Percentiles rank a stretch among this genome's conserved stretches.
phyloP scores from a whole-genome alignment of 169 alveolate genomes.

The Eimeria falciformis region DNA sequence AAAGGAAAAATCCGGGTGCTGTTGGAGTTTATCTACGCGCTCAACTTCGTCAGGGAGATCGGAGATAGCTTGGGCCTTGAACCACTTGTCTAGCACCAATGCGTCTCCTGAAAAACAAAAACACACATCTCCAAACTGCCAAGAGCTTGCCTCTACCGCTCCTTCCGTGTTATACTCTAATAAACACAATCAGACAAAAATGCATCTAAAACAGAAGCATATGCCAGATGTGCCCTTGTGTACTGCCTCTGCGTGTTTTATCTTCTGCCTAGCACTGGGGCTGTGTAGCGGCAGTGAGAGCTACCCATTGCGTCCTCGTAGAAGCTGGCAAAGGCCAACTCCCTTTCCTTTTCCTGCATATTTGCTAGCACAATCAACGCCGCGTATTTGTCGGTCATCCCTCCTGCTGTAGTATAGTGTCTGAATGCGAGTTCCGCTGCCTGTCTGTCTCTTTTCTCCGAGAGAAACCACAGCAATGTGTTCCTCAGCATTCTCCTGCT shows the following conservation, averaged over 20 bases:
- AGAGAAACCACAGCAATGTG: slow-evolving; percentile 72
- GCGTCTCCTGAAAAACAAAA: slow-evolving; percentile 53
- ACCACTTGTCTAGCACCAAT: slow-evolving; percentile 75
- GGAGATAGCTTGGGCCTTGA: slow-evolving; percentile 76
- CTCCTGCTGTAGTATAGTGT: slow-evolving; percentile 44
- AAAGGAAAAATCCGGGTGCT: slow-evolving; percentile 71
- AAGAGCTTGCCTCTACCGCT: neutral
- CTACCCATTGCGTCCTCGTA: slow-evolving; percentile 71
- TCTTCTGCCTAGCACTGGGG: neutral
- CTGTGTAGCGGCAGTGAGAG: neutral
- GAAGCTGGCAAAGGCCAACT: slow-evolving; percentile 60
- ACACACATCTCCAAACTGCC: too few species aligned
- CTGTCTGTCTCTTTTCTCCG: slow-evolving; percentile 39
- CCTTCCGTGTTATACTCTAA: neutral
- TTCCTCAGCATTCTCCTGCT: slow-evolving; percentile 80
- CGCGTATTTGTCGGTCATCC: slow-evolving; percentile 76
- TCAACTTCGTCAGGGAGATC: slow-evolving; percentile 76
- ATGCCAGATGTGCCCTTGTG: neutral
- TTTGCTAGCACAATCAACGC: slow-evolving; percentile 37
- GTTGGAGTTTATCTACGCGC: slow-evolving; percentile 53
- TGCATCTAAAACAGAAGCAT: neutral
- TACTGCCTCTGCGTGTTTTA: neutral
- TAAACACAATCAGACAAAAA: neutral
- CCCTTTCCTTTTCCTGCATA: slow-evolving; percentile 19
- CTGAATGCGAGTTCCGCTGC: slow-evolving; percentile 51